Conservation (phyloP, 805 yeast genomes). For the Yarrowia bubula region DNA sequence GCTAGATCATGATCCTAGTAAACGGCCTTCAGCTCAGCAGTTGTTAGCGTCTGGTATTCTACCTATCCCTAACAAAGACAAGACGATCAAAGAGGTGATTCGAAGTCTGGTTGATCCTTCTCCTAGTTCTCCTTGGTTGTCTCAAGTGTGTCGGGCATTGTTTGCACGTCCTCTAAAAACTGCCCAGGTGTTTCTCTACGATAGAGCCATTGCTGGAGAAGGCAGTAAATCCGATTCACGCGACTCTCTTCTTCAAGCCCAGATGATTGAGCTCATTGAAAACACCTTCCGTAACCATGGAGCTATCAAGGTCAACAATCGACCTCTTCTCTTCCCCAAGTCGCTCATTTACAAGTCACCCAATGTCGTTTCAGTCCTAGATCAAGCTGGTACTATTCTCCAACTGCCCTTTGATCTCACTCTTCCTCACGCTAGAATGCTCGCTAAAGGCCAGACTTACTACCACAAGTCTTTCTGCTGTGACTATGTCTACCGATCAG, state of each 20-base stretch:
- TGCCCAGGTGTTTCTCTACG: constrained; percentile 83
- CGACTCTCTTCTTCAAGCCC: constrained; percentile 49
- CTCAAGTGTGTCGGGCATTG: constrained; percentile 80
- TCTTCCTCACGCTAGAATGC: constrained; percentile 79
- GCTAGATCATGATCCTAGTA: constrained; percentile 73
- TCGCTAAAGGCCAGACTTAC: constrained; percentile 62
- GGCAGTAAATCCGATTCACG: constrained; percentile 32
- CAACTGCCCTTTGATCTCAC: constrained; percentile 89
- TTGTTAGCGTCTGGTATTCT: constrained; percentile 76
- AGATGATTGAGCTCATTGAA: constrained; percentile 60
- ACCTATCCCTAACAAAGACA: constrained; percentile 88
- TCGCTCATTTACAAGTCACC: constrained; percentile 67
- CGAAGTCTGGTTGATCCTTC: constrained; percentile 83
- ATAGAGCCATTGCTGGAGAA: constrained; percentile 38
- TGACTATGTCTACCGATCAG: constrained; percentile 78
- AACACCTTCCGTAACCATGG: constrained; percentile 76
- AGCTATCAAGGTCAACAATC: constrained; percentile 70
- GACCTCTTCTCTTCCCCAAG: constrained; percentile 75
- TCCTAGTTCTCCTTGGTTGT: constrained; percentile 76
- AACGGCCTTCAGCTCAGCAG: constrained; percentile 76
- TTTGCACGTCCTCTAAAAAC: constrained; percentile 82
- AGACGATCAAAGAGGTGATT: constrained; percentile 82
- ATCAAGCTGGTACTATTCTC: constrained; percentile 80
- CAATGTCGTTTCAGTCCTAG: constrained; percentile 75
- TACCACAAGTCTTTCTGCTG: constrained; percentile 64